Conservation (phyloP, 106 monocot species). For the Acorus calamus region DNA sequence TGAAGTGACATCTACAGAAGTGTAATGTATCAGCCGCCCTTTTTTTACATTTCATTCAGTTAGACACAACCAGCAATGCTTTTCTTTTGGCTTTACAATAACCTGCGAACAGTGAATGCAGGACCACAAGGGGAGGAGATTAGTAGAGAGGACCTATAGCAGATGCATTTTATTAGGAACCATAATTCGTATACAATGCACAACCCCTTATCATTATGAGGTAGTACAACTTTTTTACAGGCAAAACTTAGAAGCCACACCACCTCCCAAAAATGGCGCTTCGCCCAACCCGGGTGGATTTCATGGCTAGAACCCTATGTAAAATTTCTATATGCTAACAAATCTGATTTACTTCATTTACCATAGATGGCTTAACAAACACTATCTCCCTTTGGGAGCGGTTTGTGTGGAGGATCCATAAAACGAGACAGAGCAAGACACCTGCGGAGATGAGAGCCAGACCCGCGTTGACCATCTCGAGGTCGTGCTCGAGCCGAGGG, state of each 20-base stretch:
- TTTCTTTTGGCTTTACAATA: no score
- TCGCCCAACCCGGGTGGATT: conserved; percentile 7
- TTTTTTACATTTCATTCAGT: no score
- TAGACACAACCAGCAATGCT: no score
- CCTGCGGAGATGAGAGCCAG: conserved; percentile 1
- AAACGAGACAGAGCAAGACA: background rate
- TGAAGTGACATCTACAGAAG: no score
- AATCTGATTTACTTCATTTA: conserved; percentile 1
- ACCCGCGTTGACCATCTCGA: conserved; percentile 4
- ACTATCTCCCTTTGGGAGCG: conserved; percentile 62
- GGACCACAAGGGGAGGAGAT: no score
- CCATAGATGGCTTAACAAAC: conserved; percentile 32
- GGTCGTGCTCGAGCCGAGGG: conserved; percentile 2
- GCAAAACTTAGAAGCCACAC: background rate
- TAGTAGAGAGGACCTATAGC: no score
- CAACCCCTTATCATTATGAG: no score
- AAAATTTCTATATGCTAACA: background rate
- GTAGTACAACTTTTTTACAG: no score
- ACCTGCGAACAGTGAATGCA: no score
- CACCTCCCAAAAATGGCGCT: conserved; percentile 9
- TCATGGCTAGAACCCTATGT: background rate
- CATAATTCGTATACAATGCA: no score
- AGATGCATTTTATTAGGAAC: no score
- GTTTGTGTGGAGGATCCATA: conserved; percentile 19
- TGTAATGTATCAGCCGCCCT: no score